phyloP scores from a whole-genome alignment of 805 yeast genomes.

The Kodamaea hsintzibuensis region DNA sequence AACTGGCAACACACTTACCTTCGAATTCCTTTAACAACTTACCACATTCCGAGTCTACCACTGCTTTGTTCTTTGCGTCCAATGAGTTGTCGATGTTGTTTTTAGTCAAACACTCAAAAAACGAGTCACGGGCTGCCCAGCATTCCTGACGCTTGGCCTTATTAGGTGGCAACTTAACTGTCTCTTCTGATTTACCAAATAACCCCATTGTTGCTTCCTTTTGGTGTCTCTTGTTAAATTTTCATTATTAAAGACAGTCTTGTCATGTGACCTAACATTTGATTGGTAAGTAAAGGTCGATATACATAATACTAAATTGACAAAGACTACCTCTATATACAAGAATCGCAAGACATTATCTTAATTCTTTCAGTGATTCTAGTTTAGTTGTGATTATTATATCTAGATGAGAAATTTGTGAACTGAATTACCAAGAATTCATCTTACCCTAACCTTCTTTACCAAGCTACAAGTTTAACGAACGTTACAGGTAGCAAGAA shows the following conservation, averaged over 20 bases:
- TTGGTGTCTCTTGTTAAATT: not conserved
- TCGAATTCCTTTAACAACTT: conserved; percentile 59
- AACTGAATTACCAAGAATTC: too few relatives aligned
- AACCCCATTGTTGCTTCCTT: conserved; percentile 46
- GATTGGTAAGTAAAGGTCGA: too few relatives aligned
- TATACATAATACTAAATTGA: too few relatives aligned
- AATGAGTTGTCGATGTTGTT: conserved; percentile 70
- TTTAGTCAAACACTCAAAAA: conserved; percentile 71
- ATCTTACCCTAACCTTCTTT: too few relatives aligned
- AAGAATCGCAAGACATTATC: too few relatives aligned
- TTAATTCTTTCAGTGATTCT: too few relatives aligned
- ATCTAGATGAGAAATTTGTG: too few relatives aligned
- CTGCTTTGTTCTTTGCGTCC: conserved; percentile 48
- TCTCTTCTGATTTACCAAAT: conserved; percentile 38
- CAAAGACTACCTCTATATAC: too few relatives aligned
- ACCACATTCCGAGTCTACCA: conserved; percentile 59
- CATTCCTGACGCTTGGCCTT: conserved; percentile 73
- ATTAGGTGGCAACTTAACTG: conserved; percentile 49
- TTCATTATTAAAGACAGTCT: not conserved
- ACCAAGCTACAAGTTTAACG: too few relatives aligned
- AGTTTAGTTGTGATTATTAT: too few relatives aligned
- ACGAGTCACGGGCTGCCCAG: conserved; percentile 87
- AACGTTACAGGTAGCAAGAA: too few relatives aligned
- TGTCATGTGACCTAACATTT: not conserved
- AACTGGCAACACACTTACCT: conserved; percentile 76